phyloP scores from a whole-genome alignment of 192 early-diverging fungal species.

The Mortierella alpina region DNA sequence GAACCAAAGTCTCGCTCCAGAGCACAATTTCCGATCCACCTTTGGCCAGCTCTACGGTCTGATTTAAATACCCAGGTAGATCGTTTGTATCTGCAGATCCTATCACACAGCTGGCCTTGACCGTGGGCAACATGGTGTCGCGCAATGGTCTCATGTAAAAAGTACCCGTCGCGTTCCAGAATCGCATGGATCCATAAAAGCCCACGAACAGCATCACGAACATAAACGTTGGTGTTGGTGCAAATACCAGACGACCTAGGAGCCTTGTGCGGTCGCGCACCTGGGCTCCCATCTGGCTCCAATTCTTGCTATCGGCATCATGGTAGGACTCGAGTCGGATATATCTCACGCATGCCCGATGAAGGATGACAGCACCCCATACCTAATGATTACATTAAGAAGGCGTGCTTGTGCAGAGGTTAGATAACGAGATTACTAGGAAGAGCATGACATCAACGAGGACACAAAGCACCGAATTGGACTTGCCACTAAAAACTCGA shows the following conservation, averaged over 20 bases:
- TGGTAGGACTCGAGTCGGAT: constrained; percentile 8
- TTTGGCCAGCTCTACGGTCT: constrained; percentile 33
- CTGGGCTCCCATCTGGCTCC: constrained; percentile 8
- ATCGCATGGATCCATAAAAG: constrained; percentile 47
- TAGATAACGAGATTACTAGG: not conserved
- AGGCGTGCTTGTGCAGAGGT: not conserved
- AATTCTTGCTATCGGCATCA: constrained; percentile 1
- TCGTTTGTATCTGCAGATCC: constrained; percentile 4
- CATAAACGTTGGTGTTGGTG: constrained; percentile 37
- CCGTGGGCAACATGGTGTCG: constrained; percentile 29
- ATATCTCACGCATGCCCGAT: constrained; percentile 20
- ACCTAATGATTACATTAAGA: not conserved
- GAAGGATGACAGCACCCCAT: constrained; percentile 31
- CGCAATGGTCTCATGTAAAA: constrained; percentile 32
- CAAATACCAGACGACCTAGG: constrained; percentile 9
- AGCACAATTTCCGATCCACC: constrained; percentile 46
- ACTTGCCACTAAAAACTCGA: constrained; percentile 43
- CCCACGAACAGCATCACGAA: constrained; percentile 21
- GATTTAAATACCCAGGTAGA: constrained; percentile 23
- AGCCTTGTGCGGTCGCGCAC: not conserved
- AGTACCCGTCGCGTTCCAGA: constrained; percentile 43
- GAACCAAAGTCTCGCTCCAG: constrained; percentile 37
- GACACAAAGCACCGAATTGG: not conserved
- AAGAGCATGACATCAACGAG: not conserved
- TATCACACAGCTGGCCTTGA: constrained; percentile 42